Evolutionary conservation across 371 early-diverging fungal genomes (phyloP), one percentile per base, ranked within the genome.

Genomic region (Lichtheimia hyalospora): DNA sequence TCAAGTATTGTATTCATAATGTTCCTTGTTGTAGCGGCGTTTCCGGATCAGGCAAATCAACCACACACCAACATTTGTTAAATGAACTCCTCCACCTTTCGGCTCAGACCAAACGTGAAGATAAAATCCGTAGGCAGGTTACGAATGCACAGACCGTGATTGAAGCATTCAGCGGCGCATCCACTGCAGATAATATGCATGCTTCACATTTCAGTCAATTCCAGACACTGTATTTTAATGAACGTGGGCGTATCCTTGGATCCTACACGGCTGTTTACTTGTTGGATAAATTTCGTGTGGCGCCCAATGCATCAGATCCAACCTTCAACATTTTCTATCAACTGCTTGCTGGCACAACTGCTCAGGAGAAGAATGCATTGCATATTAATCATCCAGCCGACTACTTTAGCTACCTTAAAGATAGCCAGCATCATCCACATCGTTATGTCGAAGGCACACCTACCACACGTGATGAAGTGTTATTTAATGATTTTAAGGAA

Each of bases 241-340:
- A 80, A 40, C 74, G 82, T 23, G 93, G 95, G 10, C 84, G 83
- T 23, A 86, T 98, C 60, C 73, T 84, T 27, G 95, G 96, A 49
- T 80, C 85, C 7, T 88, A 89, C 65, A 61, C 88, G n/a, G 82
- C 93, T 27, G 82, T 89, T 8, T 96, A 87, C 64, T 74, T 92
- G 41, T 82, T 97, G 34, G 95, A 96, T 68, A 86, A 89, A 41
- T 77, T 79, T 58, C 82, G 91, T 49, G 80, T 91, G 15, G 84
- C 87, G 10, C 66, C 71, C 8, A 61, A 60, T 27, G 52, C 82
- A 18, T 83, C 77, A 50, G 87, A 88, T 43, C 75, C 87, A 54
- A 91, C 87, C 51, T 96, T 91, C 69, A 85, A 94, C 68, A 80
- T 94, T 21, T 94, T 96, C 70, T 92, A 94, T 73, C 84, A 92